Conservation (phyloP, 306 rosid genomes). For the Prunus kanzakura region DNA sequence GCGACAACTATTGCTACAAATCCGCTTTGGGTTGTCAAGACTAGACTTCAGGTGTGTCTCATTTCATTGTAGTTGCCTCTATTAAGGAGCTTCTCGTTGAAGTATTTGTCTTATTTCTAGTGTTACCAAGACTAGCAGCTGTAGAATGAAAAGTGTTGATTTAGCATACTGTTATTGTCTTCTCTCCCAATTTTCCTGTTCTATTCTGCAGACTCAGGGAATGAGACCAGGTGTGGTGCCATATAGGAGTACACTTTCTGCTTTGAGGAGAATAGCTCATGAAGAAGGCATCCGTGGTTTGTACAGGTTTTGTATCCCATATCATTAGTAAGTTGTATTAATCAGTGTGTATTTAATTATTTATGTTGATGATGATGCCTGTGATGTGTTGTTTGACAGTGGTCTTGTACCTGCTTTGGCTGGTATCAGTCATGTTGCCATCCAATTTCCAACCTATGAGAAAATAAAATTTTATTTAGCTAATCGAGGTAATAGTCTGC, state of each 20-base stretch:
- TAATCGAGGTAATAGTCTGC: constrained; percentile 46
- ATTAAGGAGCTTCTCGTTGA: too few relatives aligned
- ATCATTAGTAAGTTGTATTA: constrained; percentile 1
- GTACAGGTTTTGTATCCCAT: constrained; percentile 59
- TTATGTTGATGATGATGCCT: constrained; percentile 4
- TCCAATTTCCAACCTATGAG: constrained; percentile 84
- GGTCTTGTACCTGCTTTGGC: constrained; percentile 92
- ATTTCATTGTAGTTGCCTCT: not conserved
- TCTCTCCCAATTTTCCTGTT: constrained; percentile 3
- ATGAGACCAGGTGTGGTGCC: constrained; percentile 72
- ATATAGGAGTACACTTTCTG: constrained; percentile 66
- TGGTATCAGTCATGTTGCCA: constrained; percentile 88
- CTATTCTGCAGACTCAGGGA: constrained; percentile 69
- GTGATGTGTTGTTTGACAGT: constrained; percentile 37
- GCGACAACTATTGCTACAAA: constrained; percentile 73
- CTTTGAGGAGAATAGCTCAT: constrained; percentile 81
- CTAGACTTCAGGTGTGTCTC: constrained; percentile 75
- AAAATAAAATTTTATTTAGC: constrained; percentile 68
- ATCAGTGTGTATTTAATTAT: constrained; percentile 8
- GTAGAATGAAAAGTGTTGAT: too few relatives aligned
- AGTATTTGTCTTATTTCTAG: too few relatives aligned
- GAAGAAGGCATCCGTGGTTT: constrained; percentile 90
- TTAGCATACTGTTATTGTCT: not conserved
- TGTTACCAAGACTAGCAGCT: too few relatives aligned
- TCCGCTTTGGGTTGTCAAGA: constrained; percentile 96